Evolutionary conservation across 148 eudicot genomes (phyloP).

Genomic region (Spergularia marina): DNA sequence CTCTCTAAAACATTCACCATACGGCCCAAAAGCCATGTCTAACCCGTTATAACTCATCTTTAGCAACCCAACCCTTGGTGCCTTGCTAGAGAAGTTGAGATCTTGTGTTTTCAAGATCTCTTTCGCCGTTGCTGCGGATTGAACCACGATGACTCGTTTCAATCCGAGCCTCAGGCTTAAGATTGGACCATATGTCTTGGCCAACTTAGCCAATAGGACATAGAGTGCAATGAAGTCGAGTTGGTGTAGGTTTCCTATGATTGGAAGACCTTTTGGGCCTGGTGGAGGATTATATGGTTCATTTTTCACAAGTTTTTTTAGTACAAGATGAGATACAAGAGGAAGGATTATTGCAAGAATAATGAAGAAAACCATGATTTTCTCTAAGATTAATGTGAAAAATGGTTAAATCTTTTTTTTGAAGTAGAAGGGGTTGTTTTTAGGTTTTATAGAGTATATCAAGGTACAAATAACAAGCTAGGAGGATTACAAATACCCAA

Average conservation of each 20-base stretch:
- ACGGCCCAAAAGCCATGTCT: slow-evolving; percentile 15
- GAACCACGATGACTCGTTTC: slow-evolving; percentile 11
- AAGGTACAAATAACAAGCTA: no score
- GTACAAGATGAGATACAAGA: background rate
- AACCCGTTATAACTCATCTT: slow-evolving; percentile 25
- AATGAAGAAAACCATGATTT: background rate
- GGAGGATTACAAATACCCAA: no score
- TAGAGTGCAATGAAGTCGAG: background rate
- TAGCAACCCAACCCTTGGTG: background rate
- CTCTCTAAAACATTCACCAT: slow-evolving; percentile 18
- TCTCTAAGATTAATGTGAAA: no score
- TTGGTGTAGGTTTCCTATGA: slow-evolving; percentile 13
- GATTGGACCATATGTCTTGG: slow-evolving; percentile 10
- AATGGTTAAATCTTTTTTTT: background rate
- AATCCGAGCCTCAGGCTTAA: background rate
- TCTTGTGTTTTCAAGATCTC: slow-evolving; percentile 27
- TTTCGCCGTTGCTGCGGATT: slow-evolving; percentile 19
- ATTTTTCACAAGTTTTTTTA: background rate
- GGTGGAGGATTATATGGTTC: background rate
- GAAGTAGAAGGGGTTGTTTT: no score
- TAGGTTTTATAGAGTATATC: no score
- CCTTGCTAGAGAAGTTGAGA: slow-evolving; percentile 22
- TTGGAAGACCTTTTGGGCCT: slow-evolving; percentile 12
- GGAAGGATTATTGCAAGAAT: background rate
- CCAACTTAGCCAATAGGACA: background rate